Conservation (phyloP, 352 stramenopile genomes). For the Phytopythium ostracodes region DNA sequence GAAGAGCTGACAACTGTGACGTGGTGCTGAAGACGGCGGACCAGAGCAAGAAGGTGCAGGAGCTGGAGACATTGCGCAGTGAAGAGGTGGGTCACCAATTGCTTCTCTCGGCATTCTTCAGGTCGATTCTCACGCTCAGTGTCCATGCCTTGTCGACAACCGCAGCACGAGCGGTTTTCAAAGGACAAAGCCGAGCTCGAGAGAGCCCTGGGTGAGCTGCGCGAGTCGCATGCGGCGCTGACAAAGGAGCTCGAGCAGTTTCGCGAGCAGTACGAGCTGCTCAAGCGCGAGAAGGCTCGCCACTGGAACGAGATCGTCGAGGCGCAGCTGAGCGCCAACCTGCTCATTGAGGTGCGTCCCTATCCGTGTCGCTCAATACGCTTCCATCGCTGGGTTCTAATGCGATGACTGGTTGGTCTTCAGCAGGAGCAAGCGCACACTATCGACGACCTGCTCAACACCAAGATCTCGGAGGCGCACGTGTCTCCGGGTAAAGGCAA, state of each 20-base stretch:
- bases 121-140: background rate
- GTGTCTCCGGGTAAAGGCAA: conserved; percentile 29
- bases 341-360: conserved; percentile 63
- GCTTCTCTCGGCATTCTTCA: too few species aligned
- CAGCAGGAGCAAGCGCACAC: conserved; percentile 66
- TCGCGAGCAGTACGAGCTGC: conserved; percentile 39
- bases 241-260: conserved; percentile 39
- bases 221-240: conserved; percentile 35
- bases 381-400: background rate
- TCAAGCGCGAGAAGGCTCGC: conserved; percentile 59
- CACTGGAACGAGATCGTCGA: conserved; percentile 72
- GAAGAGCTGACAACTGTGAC: background rate
- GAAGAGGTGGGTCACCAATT: conserved; percentile 41
- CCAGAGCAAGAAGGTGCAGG: conserved; percentile 62
- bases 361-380: background rate
- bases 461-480: conserved; percentile 30
- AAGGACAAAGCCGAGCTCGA: conserved; percentile 32
- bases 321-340: conserved; percentile 65
- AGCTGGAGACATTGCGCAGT: conserved; percentile 36
- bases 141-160: conserved; percentile 2
- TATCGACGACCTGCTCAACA: conserved; percentile 66
- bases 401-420: background rate
- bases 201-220: conserved; percentile 31
- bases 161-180: conserved; percentile 27
- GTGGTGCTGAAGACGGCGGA: conserved; percentile 37